phyloP scores from a whole-genome alignment of 768 basidiomycete genomes.

The Exidia glandulosa region DNA sequence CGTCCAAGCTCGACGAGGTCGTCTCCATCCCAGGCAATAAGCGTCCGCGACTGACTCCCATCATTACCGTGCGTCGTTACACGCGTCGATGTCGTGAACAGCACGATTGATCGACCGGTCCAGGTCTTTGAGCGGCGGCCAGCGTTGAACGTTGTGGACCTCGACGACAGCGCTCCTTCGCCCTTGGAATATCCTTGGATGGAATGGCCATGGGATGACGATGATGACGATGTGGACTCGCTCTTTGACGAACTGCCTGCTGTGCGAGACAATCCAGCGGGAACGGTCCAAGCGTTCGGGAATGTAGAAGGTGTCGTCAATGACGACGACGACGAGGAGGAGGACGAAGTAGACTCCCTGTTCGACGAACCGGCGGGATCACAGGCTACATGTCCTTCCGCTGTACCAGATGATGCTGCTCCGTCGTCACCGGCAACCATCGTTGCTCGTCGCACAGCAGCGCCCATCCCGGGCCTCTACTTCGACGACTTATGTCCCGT shows the following conservation, averaged over 20 bases:
- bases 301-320: neutral
- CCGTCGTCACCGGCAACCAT: too few relatives aligned
- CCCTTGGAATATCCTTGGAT: neutral
- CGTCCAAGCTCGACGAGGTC: neutral
- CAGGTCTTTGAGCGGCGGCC: neutral
- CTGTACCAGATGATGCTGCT: too few relatives aligned
- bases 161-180: neutral
- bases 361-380: constrained; percentile 2
- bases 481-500: constrained; percentile 43
- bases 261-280: neutral
- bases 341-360: constrained; percentile 2
- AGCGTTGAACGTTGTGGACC: neutral
- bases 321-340: neutral
- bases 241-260: constrained; percentile 38
- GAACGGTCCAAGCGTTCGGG: too few relatives aligned
- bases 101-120: neutral
- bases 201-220: constrained; percentile 4
- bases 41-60: neutral
- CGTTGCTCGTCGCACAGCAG: constrained; percentile 27
- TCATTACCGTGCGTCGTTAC: neutral
- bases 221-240: constrained; percentile 25
- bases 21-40: neutral
- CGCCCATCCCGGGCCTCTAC: constrained; percentile 56
- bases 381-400: too few relatives aligned
- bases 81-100: neutral